Evolutionary conservation across 768 basidiomycete genomes (phyloP), one percentile per base, ranked within the genome.

Genomic region (Leucocoprinus leucothites): DNA sequence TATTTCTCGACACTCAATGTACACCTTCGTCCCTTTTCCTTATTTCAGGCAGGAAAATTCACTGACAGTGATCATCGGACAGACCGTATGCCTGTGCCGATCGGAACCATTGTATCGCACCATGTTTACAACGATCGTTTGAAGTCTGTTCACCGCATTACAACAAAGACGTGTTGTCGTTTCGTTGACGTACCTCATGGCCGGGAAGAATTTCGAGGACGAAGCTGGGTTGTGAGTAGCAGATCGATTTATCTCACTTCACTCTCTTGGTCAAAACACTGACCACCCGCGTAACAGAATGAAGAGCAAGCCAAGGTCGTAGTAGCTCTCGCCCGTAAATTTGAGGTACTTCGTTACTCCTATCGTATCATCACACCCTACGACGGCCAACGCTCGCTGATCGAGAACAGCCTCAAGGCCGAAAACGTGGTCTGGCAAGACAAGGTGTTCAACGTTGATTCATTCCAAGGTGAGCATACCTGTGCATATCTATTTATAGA

Each of bases 331-430:
- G 80, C 79, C 19, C 62, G 64, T 8, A 73, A 72, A 42, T 74
- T 84, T 21, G 64, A 78, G 36, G 46, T 58, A 1, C 61, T 69
- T n/a, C 61, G 63, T 0, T 72, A 69, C 44, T 65, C 74, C 0
- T 91, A 73, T 61, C 74, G 75, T 1, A 81, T 91, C 21, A 83
- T 91, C 56, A 90, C 88, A 0, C 89, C 87, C 0, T 91, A 91
- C 65, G 87, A 89, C 66, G 78, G 80, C 4, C 89, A 91, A 64
- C 76, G 86, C 8, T 72, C 69, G 13, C 53, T 63, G 4, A 64
- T 91, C 14, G 84, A 89, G 62, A 67, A 67, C 1, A 65, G 67
- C 8, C 67, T 91, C 11, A 76, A 84, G 60, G 40, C 55, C 0
- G 67, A 68, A 34, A 69, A 74, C 0, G 65, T 90, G 0, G 61